Conservation (phyloP, 2,329 filamentous ascomycete species). For the Exophiala alcalophila region DNA sequence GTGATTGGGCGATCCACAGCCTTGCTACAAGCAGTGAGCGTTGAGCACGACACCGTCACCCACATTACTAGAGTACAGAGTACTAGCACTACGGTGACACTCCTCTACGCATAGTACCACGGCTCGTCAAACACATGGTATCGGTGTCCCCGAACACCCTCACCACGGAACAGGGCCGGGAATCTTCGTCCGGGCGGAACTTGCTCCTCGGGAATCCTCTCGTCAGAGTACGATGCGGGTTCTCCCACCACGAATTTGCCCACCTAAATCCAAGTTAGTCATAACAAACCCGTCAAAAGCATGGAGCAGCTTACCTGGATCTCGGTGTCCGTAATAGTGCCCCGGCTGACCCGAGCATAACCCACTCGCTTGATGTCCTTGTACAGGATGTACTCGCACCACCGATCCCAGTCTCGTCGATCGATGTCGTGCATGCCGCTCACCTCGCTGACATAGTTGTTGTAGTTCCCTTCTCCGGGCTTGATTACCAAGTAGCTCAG, state of each 20-base stretch:
- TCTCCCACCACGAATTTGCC: constrained; percentile 88
- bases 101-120: constrained; percentile 57
- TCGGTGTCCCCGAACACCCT: constrained; percentile 81
- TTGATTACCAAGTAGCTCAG: constrained; percentile 91
- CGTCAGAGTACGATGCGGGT: constrained; percentile 60
- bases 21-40: too few relatives aligned
- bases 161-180: constrained; percentile 75
- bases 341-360: constrained; percentile 83
- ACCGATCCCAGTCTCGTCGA: constrained; percentile 86
- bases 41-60: too few relatives aligned
- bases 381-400: constrained; percentile 98
- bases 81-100: neutral
- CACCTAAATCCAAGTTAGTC: constrained; percentile 47
- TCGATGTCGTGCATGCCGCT: constrained; percentile 97
- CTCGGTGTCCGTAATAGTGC: constrained; percentile 95
- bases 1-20: too few relatives aligned
- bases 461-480: constrained; percentile 90
- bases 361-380: constrained; percentile 81
- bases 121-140: constrained; percentile 97
- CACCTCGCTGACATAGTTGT: constrained; percentile 81
- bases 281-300: constrained; percentile 14
- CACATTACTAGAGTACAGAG: neutral
- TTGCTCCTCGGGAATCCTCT: constrained; percentile 67
- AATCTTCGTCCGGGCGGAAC: constrained; percentile 78
- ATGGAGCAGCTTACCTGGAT: constrained; percentile 65